These are phyloP conservation scores for Cerioporus squamosus DNA, from an alignment of 1,284 basidiomycete species.

Conservation along the genomic window DNA sequence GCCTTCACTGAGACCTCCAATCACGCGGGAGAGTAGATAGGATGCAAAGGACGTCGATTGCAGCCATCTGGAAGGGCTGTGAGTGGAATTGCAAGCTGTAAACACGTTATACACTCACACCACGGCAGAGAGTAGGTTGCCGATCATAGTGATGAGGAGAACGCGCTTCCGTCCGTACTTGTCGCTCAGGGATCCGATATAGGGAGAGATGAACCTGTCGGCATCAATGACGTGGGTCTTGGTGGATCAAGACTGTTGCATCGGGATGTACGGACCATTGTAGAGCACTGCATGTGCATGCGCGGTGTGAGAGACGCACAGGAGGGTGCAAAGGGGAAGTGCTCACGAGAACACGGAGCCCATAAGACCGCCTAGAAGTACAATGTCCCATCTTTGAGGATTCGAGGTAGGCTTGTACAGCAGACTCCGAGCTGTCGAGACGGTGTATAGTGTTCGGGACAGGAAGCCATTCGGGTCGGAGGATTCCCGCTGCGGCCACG, in stretches of 20 bases:
- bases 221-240: not conserved
- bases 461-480: conserved; percentile 74
- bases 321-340: not conserved
- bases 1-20: conserved; percentile 90
- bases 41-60: conserved; percentile 85
- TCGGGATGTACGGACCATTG: conserved; percentile 52
- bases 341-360: conserved; percentile 88
- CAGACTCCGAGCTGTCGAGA: conserved; percentile 64
- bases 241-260: not conserved
- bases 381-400: conserved; percentile 79
- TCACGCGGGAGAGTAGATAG: conserved; percentile 86
- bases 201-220: conserved; percentile 71
- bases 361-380: conserved; percentile 86
- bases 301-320: not conserved
- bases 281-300: conserved; percentile 58
- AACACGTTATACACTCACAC: conserved; percentile 53
- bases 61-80: conserved; percentile 69
- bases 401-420: conserved; percentile 65
- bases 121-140: conserved; percentile 86
- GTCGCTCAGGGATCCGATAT: conserved; percentile 83
- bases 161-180: conserved; percentile 84
- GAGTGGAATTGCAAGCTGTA: not conserved
- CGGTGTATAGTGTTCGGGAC: conserved; percentile 65
- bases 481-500: conserved; percentile 61
- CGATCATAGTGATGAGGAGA: conserved; percentile 84